These are phyloP conservation scores for Starmerella gropengiesseri DNA, from an alignment of 805 yeast species.

Conservation along the genomic window DNA sequence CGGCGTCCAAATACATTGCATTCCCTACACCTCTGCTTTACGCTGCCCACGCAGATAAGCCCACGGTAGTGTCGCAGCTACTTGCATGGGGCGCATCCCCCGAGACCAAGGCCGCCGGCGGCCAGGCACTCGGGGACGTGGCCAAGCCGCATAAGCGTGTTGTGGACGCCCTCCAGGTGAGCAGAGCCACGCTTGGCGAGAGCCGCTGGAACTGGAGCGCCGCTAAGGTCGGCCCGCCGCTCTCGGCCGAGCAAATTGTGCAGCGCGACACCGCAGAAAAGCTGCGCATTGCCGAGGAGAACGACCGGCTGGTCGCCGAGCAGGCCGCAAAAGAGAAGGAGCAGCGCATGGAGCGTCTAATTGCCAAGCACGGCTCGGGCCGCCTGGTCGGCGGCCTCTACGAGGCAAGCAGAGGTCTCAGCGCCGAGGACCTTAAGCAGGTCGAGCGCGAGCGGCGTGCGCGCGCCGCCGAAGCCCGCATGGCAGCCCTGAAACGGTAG, in stretches of 20 bases:
- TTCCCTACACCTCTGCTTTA: conserved; percentile 72
- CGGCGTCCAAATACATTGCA: conserved; percentile 39
- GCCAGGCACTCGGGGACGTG: conserved; percentile 61
- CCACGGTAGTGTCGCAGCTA: conserved; percentile 53
- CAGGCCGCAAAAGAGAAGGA: conserved; percentile 18
- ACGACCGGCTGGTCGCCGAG: conserved; percentile 19
- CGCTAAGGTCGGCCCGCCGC: conserved; percentile 53
- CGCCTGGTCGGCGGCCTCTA: conserved; percentile 20
- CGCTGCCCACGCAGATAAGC: conserved; percentile 57
- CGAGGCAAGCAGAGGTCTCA: conserved; percentile 38
- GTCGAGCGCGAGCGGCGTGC: conserved; percentile 92
- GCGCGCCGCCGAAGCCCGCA: conserved; percentile 87
- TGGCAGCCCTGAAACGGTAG: conserved; percentile 29
- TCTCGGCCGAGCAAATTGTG: conserved; percentile 29
- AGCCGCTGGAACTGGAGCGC: conserved; percentile 53
- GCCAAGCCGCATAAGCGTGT: conserved; percentile 34
- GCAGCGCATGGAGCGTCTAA: conserved; percentile 23
- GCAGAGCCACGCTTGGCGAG: conserved; percentile 62
- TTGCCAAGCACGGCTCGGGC: conserved; percentile 25
- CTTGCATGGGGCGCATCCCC: conserved; percentile 67
- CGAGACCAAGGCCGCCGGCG: conserved; percentile 39
- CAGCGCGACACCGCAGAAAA: conserved; percentile 25
- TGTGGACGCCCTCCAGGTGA: conserved; percentile 50
- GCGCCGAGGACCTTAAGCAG: conserved; percentile 61
- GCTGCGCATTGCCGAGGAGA: conserved; percentile 18